Base-by-base conservation (phyloP, 2,329 filamentous ascomycete genomes). In the Alternaria metachromatica region DNA sequence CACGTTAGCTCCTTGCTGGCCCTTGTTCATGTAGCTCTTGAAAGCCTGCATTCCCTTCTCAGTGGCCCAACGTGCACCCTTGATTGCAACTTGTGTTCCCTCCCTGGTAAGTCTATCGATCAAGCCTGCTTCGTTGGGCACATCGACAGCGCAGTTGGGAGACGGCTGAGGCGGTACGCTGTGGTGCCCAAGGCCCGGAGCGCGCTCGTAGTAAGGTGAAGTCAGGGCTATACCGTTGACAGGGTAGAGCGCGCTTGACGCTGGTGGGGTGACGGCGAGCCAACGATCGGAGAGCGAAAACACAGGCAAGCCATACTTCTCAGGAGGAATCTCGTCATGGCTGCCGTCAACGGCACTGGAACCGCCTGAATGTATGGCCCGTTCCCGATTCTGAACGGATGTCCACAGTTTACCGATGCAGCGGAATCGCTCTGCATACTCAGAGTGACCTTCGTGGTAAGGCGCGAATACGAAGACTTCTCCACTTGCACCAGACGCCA, bases 321-420 rank as follows among this genome's bases (percentile, higher is more conserved):
- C 74, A 20, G 68, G 64, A 51, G 68, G 66, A 8, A 67, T 65
- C 3, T 78, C 76, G 9, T 81, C 78, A 21, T 76, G 74, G 55
- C 72, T 78, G 23, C 73, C 71, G n/a, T 80, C 77, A 12, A 72
- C 75, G 46, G 75, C 75, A 58, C 76, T 81, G 3, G 80, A 79
- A 2, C 76, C 69, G 55, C 73, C 76, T 2, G 77, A 78, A n/a
- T 74, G 76, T 11, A 69, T 60, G 2, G 63, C 69, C n/a, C 76
- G 73, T 57, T 81, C 76, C 30, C 78, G 76, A 26, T 72, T 87
- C 75, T 96, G 92, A 26, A 97, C 84, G 48, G 89, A 90, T 1
- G 96, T 97, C 96, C 96, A 99, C 18, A 96, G 83, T 81, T 99
- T 99, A 20, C 91, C 94, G 59, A 96, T 84, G 72, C 94, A 97